Evolutionary conservation across 257 asterid genomes (phyloP).

Genomic region (Solanum chaucha): DNA sequence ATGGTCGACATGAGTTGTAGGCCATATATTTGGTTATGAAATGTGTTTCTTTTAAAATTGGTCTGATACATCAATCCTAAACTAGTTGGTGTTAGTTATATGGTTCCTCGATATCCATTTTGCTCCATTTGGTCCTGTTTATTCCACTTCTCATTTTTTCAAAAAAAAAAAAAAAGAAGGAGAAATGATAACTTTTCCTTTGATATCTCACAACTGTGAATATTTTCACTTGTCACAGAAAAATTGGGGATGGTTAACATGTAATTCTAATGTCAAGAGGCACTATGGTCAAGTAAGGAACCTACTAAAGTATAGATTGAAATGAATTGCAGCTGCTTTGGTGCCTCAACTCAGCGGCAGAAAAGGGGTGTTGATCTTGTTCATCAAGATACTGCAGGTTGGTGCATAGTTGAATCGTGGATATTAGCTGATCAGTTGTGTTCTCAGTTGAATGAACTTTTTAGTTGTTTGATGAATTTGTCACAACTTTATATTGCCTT

Average conservation of each 20-base stretch:
- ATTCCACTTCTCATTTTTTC: neutral
- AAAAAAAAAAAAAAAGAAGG: too few species aligned
- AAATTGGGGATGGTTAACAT: neutral
- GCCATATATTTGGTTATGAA: neutral
- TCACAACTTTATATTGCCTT: neutral
- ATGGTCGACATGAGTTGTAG: neutral
- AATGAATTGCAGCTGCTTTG: conserved; percentile 77
- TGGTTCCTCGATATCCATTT: neutral
- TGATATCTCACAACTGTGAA: neutral
- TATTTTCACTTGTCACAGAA: neutral
- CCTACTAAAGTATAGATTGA: conserved; percentile 6
- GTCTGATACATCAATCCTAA: neutral
- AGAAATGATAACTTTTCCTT: neutral
- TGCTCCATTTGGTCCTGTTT: neutral
- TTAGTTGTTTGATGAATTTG: neutral
- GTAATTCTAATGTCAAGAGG: neutral
- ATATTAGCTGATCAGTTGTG: neutral
- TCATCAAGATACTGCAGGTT: conserved; percentile 45
- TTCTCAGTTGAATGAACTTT: neutral
- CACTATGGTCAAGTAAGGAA: neutral
- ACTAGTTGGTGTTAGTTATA: neutral
- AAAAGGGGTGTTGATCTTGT: conserved; percentile 21
- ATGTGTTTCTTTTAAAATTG: neutral
- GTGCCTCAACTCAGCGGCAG: conserved; percentile 13
- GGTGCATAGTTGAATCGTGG: neutral